A percentile compares a stretch with the other conserved stretches of the same genome.
These are phyloP conservation scores for Hansenula sp. DNA, from an alignment of 1,139 yeast species.

Conservation along the genomic window DNA sequence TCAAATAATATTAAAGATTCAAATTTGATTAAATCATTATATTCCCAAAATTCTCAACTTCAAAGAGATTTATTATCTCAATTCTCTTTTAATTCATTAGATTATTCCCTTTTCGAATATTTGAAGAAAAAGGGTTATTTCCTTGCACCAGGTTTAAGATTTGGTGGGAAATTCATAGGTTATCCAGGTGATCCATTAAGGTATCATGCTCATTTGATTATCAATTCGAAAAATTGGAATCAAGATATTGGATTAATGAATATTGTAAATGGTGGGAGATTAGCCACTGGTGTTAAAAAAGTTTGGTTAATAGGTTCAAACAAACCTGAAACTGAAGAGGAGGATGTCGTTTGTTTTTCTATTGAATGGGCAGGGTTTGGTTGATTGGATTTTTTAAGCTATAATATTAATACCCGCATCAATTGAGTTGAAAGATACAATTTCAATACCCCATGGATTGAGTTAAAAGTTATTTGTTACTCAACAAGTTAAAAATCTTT, in stretches of 20 bases:
- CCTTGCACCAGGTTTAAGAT: constrained; percentile 81
- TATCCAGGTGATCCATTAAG: constrained; percentile 95
- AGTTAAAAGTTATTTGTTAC: too few relatives aligned
- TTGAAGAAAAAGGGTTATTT: constrained; percentile 48
- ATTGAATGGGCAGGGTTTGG: constrained; percentile 87
- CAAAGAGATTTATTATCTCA: neutral
- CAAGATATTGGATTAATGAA: constrained; percentile 52
- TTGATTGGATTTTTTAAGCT: constrained; percentile 19
- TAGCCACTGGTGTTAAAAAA: constrained; percentile 92
- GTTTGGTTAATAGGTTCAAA: constrained; percentile 68
- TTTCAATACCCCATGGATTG: too few relatives aligned
- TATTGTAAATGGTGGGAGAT: constrained; percentile 76
- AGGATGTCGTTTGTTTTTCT: constrained; percentile 43
- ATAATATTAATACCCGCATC: neutral
- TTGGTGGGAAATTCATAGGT: constrained; percentile 85
- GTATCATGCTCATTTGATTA: constrained; percentile 83
- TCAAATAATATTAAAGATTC: constrained; percentile 15
- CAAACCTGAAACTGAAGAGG: constrained; percentile 19
- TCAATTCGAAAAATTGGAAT: constrained; percentile 44
- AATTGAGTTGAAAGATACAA: too few relatives aligned
- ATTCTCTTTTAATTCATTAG: constrained; percentile 2
- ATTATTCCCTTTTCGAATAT: constrained; percentile 33
- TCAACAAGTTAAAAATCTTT: too few relatives aligned
- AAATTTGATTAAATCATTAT: constrained; percentile 9
- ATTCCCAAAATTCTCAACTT: constrained; percentile 2